phyloP scores from a whole-genome alignment of 345 rosid species.

The Triadica sebifera region DNA sequence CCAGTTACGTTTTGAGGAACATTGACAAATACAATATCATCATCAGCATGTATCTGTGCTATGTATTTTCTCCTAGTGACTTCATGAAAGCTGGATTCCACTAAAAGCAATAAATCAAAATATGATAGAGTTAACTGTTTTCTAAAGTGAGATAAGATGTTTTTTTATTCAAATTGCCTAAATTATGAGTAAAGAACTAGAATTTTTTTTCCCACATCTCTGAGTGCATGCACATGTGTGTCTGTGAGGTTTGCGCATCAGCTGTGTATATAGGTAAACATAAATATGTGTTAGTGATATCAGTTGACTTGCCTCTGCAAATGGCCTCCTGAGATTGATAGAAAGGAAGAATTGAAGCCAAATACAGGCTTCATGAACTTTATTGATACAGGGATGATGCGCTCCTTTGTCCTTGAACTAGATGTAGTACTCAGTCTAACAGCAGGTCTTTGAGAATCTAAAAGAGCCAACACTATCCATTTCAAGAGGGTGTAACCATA shows the following conservation, averaged over 20 bases:
- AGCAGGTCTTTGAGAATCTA: conserved; percentile 81
- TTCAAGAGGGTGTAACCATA: conserved; percentile 1
- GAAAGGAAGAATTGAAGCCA: conserved; percentile 72
- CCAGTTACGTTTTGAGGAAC: conserved; percentile 76
- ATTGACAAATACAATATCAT: conserved; percentile 42
- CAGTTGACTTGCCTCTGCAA: conserved; percentile 61
- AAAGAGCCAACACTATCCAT: conserved; percentile 22
- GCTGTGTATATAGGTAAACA: neutral
- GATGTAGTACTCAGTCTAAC: conserved; percentile 72
- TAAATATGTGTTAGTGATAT: conserved; percentile 6
- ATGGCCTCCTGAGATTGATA: conserved; percentile 74
- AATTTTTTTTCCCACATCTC: neutral
- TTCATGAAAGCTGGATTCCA: conserved; percentile 62
- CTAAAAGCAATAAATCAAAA: conserved; percentile 15
- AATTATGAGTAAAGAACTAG: neutral
- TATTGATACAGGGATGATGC: conserved; percentile 51
- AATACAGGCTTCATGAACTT: conserved; percentile 81
- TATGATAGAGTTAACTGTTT: neutral
- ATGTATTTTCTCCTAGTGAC: conserved; percentile 56
- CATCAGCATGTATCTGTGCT: conserved; percentile 59
- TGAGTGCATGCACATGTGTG: neutral
- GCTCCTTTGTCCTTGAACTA: conserved; percentile 60
- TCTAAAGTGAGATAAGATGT: neutral
- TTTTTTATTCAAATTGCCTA: neutral
- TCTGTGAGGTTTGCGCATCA: too few relatives aligned